Conservation (phyloP, 768 basidiomycete species). For the Harrya chromipes region DNA sequence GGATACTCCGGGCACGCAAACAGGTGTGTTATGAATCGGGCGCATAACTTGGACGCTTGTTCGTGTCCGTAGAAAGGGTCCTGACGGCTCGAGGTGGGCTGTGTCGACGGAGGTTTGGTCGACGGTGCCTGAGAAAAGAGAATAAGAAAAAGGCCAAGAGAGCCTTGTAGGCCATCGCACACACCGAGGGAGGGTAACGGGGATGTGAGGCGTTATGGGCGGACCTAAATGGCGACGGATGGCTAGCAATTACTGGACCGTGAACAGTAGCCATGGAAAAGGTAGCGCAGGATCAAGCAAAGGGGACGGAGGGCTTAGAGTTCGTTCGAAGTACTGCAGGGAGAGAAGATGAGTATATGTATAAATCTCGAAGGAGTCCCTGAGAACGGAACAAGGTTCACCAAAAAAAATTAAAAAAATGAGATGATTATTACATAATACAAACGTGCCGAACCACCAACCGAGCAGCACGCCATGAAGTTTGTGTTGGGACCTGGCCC, state of each 20-base stretch:
- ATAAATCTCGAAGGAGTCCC: conserved; percentile 13
- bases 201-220: conserved; percentile 28
- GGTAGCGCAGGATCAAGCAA: conserved; percentile 18
- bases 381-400: too few species aligned
- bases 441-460: conserved; percentile 26
- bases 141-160: not conserved
- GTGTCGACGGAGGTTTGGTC: conserved; percentile 29
- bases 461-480: conserved; percentile 23
- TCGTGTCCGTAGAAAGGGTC: conserved; percentile 61
- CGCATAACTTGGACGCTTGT: conserved; percentile 61
- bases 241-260: conserved; percentile 25
- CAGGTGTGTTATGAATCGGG: conserved; percentile 77
- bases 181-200: conserved; percentile 27
- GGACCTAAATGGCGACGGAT: conserved; percentile 29
- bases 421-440: conserved; percentile 3
- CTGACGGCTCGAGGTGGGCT: conserved; percentile 22
- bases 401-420: not conserved
- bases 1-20: conserved; percentile 87
- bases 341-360: conserved; percentile 19
- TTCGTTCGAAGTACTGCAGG: conserved; percentile 17
- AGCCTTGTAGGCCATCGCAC: not conserved
- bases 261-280: conserved; percentile 30
- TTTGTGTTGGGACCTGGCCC: conserved; percentile 24
- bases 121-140: conserved; percentile 21
- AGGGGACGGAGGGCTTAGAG: conserved; percentile 7